Base-by-base conservation (phyloP, 2,329 filamentous ascomycete species). In the Coniosporium tulheliwenetii region DNA sequence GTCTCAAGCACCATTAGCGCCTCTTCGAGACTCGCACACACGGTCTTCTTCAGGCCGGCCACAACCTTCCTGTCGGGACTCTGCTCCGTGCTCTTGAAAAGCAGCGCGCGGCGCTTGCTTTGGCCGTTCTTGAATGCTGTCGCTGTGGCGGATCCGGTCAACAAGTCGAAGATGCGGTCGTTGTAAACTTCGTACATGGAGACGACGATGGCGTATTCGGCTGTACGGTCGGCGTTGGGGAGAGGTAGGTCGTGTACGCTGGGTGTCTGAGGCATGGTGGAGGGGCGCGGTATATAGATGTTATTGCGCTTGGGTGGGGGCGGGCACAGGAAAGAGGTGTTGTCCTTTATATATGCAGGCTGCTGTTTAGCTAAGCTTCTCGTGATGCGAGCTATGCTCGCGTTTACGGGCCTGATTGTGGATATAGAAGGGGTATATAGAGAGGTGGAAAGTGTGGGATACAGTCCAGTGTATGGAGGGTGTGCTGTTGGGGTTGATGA, bases 101-200 rank as follows among this genome's bases (percentile, higher is more conserved):
- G 67, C 2, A 98, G 64, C 0, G 85, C 79, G 26, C 87, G 76
- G n/a, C 91, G 77, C 45, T 67, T 66, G n/a, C 66, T 60, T 26
- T 60, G 63, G 26, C 61, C 60, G 38, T 58, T 54, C 45, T 65
- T 79, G 33, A 35, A 35, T 5, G 70, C 69, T 31, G 71, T 71
- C 0, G 69, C 69, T 45, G 72, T 72, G 15, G 68, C 61, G 2
- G 74, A 71, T 0, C 70, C 67, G 0, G 81, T 82, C 1, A 98
- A 68, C 0, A 98, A 75, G 53, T 98, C 91, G 57, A 93, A 96
- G 48, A 98, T 96, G 31, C 87, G 79, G 62, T 98, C 89, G 55
- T 98, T 98, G 66, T 98, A 95, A 1, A 98, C 89, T 59, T 98
- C 91, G 60, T 96, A 96, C 87, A 98, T 98, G 41, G 86, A 94